These are phyloP conservation scores for Orobanche coerulescens DNA, from an alignment of 257 asterid genomes.

Conservation along the genomic window DNA sequence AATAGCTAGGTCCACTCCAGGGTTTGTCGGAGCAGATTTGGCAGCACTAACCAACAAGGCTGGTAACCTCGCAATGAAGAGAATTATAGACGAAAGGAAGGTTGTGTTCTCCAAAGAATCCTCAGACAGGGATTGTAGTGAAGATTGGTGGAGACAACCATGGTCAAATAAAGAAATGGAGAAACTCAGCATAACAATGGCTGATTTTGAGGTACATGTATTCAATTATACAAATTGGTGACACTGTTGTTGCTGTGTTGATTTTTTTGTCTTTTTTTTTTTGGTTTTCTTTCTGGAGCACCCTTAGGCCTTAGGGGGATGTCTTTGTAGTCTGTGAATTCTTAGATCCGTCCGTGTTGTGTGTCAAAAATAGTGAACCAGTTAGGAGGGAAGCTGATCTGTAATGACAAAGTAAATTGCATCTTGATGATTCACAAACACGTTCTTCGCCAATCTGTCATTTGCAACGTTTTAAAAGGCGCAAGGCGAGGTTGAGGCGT, in stretches of 20 bases:
- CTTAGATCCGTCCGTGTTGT: background rate
- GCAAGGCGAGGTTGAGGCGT: too few species aligned
- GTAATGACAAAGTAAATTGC: background rate
- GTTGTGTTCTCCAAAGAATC: constrained; percentile 26
- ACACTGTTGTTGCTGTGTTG: constrained; percentile 1
- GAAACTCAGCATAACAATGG: constrained; percentile 50
- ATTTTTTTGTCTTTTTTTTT: background rate
- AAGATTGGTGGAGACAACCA: constrained; percentile 66
- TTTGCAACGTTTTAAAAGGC: too few species aligned
- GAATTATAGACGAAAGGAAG: constrained; percentile 50
- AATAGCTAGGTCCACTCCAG: constrained; percentile 78
- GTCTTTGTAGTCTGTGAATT: background rate
- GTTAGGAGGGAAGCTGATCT: background rate
- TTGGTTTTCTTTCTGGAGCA: background rate
- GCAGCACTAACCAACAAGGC: constrained; percentile 66
- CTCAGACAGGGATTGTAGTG: constrained; percentile 25
- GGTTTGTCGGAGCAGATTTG: constrained; percentile 93
- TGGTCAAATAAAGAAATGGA: constrained; percentile 64
- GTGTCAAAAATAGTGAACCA: background rate
- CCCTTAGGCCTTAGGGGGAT: background rate
- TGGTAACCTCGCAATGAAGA: constrained; percentile 81
- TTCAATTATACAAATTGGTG: background rate
- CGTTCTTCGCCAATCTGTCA: background rate
- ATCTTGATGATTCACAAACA: background rate
- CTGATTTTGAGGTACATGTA: constrained; percentile 73